These are phyloP conservation scores for Plasmodium billcollinsi DNA, from an alignment of 169 alveolate species.

Conservation along the genomic window DNA sequence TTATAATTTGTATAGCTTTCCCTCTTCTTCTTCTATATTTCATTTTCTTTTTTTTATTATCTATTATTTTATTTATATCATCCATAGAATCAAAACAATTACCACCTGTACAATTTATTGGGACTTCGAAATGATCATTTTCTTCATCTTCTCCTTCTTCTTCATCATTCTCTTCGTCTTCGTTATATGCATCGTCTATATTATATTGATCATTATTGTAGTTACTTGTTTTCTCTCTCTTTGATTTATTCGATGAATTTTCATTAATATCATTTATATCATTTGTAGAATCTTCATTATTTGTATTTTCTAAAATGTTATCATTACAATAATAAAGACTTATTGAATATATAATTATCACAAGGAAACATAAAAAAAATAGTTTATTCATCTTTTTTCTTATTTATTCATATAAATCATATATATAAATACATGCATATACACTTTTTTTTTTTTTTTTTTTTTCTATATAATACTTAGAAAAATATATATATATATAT, in stretches of 20 bases:
- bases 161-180: conserved; percentile 4
- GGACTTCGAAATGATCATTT: conserved; percentile 52
- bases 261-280: conserved; percentile 3
- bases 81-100: conserved; percentile 52
- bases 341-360: conserved; percentile 23
- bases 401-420: conserved; percentile 3
- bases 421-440: conserved; percentile 19
- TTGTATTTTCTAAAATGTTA: not conserved
- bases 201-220: not conserved
- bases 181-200: conserved; percentile 8
- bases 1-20: conserved; percentile 81
- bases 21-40: conserved; percentile 67
- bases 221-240: conserved; percentile 1
- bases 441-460: not conserved
- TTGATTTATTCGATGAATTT: conserved; percentile 14
- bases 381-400: conserved; percentile 54
- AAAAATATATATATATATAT: too few species aligned
- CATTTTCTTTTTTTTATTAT: conserved; percentile 58
- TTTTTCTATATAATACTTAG: not conserved
- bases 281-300: conserved; percentile 6
- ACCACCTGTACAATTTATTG: conserved; percentile 49
- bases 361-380: conserved; percentile 26
- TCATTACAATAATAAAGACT: conserved; percentile 26
- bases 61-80: conserved; percentile 52
- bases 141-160: conserved; percentile 31